Base-by-base conservation (phyloP, 179 eudicot species). In the Camellia oleifera region DNA sequence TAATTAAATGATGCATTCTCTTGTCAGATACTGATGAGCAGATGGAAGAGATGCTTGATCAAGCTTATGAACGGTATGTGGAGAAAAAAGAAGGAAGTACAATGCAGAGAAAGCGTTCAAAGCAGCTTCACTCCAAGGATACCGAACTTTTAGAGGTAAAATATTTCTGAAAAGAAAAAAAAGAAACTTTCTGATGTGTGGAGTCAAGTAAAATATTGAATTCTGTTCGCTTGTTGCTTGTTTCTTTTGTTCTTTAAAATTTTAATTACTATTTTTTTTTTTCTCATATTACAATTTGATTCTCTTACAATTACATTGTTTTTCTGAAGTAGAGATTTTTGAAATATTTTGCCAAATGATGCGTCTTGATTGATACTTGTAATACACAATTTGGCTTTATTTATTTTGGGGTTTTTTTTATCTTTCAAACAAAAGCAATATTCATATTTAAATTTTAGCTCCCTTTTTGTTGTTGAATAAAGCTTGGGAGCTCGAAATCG, bases 41-140 rank as follows among this genome's bases (percentile, higher is more conserved):
- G 62, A 54, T 94, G 61, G 97, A 94, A 77, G 87, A 86, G 82
- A 63, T 85, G 56, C 87, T 94, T 77, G 97, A 94, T 81, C 91
- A 91, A 77, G 92, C 89, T 60, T 94, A 93, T 88, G 97, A 94
- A 81, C 84, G 80, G n/a, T 89, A 75, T 82, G 86, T 89, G 81
- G 78, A 88, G 57, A 90, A 60, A 82, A 90, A 75, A 72, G 97
- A 91, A 76, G 98, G 98, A 73, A 93, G 93, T 72, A 83, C 94
- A 9, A 90, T 80, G 84, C 98, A 93, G 86, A 88, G 94, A 76
- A 95, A 93, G 80, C 93, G 97, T 64, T 79, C 90, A 46, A 95
- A 90, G 78, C 80, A 88, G 80, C 78, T 82, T 23, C 83, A 88
- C 53, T 68, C 80, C 3, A 69, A 87, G 81, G 93, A 92, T 61